Base-by-base conservation (phyloP, 768 basidiomycete genomes). In the Lactarius akahatsu region DNA sequence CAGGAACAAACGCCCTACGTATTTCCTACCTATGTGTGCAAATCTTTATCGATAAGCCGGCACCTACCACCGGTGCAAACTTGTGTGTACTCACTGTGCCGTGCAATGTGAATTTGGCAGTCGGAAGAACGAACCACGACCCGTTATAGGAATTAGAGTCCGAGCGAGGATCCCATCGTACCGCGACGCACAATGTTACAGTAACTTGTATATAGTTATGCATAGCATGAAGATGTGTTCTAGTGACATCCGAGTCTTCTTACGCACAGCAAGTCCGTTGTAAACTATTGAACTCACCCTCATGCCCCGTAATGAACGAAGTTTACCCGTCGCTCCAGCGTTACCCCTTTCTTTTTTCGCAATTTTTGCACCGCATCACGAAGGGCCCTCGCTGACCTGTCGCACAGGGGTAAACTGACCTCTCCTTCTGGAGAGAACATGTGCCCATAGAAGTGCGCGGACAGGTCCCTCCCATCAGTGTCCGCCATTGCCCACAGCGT, bases 401-500 rank as follows among this genome's bases (percentile, higher is more conserved):
- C 43, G 16, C 55, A 55, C 54, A 61, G 8, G 8, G 16, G 11
- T 28, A 34, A 1, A 28, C 10, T 18, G 30, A 18, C 45, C n/a
- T 28, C 45, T 41, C 38, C 28, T 23, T 59, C 66, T 9, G 38
- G 36, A 38, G 63, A 32, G 38, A 67, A 28, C 59, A 68, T 61
- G n/a, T 41, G 7, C 58, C 28, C 16, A 56, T 68, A 68, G 43
- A 68, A 58, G 32, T 47, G 45, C 20, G 47, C 45, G 2, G 64
- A 61, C 23, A 69, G 34, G 26, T 50, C 50, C 58, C 50, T 69
- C 43, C 65, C 59, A 40, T 70, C 69, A 0, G 41, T 36, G 54
- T 70, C 68, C 5, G 52, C 60, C 61, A 69, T 70, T 3, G 47
- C 62, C 68, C 69, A 70, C 61, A 64, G 57, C 13, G 70, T 64